Evolutionary conservation across 176 grass and related monocot species (phyloP), one percentile per base, ranked within the genome.

Genomic region (Raddia distichophylla): DNA sequence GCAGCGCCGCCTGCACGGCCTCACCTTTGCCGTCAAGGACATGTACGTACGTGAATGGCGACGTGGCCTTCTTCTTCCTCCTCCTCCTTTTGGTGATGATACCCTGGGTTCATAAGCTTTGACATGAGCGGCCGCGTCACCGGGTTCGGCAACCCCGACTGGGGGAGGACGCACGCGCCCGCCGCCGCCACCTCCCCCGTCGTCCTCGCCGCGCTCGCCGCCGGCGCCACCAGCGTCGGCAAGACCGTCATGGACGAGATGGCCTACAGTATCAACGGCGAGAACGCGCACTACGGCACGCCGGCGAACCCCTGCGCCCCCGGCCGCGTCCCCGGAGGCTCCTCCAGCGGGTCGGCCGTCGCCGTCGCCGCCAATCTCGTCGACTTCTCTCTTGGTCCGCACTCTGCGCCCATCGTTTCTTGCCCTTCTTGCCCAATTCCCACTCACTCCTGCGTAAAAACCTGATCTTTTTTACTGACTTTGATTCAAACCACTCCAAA

Each of bases 231-330:
- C 14, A 85, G 83, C 87, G 70, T 94, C 63, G 94, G 92, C 54
- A 94, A 84, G 78, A 94, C 94, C 55, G 62, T 97, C 42, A 94
- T 97, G 94, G 94, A 97, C 69, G 94, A 97, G 87, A 92, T 97
- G 92, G 92, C 94, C 46, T 97, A 92, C 83, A 97, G 89, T 80
- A 97, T 97, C 67, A 90, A 97, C 77, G 91, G 94, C 12, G 94
- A 97, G 82, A 97, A 97, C 68, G 81, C 82, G 67, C 94, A 97
- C 68, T 97, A 94, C 71, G 94, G 94, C 56, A 97, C 91, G 17
- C 94, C 91, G 12, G 82, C n/a, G 46, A 97, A 97, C 82, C 94
- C 94, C 7, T 92, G 91, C 53, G 91, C 77, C 13, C 87, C 90
- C 2, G 90, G 80, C 82, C 70, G 94, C 64, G 87, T 97, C 6